A percentile compares a stretch with the other conserved stretches of the same genome.
These are phyloP conservation scores for Mortierella sp. DNA, from an alignment of 371 early-diverging fungal genomes.

Conservation along the genomic window DNA sequence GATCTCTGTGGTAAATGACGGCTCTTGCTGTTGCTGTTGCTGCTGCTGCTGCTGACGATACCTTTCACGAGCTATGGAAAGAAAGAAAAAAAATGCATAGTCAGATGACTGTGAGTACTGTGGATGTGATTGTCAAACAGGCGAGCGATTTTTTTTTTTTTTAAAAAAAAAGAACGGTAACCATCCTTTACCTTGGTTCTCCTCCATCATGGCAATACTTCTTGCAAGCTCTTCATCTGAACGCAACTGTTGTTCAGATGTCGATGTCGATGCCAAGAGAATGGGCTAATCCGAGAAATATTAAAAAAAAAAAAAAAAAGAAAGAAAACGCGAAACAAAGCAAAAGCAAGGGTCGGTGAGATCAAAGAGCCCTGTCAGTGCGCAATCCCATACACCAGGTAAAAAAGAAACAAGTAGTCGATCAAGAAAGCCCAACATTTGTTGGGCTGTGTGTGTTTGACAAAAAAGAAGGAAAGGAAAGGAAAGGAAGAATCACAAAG, in stretches of 20 bases:
- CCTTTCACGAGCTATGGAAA: constrained; percentile 13
- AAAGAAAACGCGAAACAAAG: neutral
- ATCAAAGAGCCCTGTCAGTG: too few relatives aligned
- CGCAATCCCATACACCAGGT: too few relatives aligned
- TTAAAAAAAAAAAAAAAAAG: neutral
- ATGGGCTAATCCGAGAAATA: constrained; percentile 27
- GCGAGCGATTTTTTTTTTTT: neutral
- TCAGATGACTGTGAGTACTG: too few relatives aligned
- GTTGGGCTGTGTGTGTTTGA: too few relatives aligned
- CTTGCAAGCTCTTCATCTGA: constrained; percentile 53
- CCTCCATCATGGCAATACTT: constrained; percentile 50
- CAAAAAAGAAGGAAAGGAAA: too few relatives aligned
- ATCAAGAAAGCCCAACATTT: constrained; percentile 6
- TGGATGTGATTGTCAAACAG: too few relatives aligned
- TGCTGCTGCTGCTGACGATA: constrained; percentile 10
- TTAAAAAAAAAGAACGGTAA: neutral
- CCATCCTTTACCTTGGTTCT: constrained; percentile 40
- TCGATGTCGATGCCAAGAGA: constrained; percentile 54
- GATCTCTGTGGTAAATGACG: constrained; percentile 38
- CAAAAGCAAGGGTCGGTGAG: neutral
- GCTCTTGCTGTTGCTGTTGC: constrained; percentile 34
- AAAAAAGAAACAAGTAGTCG: too few relatives aligned
- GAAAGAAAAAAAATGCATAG: neutral
- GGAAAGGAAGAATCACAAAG: too few relatives aligned
- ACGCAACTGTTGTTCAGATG: constrained; percentile 50